Evolutionary conservation across 106 monocot genomes (phyloP).

Genomic region (Dendrobium nobile): DNA sequence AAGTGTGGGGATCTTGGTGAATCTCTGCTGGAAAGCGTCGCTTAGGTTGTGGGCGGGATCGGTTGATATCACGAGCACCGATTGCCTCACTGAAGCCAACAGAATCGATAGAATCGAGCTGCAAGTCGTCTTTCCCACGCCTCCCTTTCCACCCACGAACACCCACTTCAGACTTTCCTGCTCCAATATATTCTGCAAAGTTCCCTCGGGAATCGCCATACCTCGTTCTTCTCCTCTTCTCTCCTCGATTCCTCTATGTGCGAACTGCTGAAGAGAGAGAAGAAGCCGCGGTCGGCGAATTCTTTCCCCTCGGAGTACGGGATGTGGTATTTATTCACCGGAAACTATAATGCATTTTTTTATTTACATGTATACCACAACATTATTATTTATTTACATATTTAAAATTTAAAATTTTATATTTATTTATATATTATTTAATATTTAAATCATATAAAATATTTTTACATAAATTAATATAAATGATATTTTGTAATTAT

Average conservation of each 20-base stretch:
- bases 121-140: conserved; percentile 96
- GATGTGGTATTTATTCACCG: background rate
- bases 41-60: conserved; percentile 98
- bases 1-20: conserved; percentile 92
- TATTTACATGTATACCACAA: background rate
- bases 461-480: no score
- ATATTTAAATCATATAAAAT: no score
- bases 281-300: conserved; percentile 2
- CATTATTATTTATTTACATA: no score
- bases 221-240: conserved; percentile 3
- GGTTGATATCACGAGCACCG: conserved; percentile 94
- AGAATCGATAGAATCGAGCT: conserved; percentile 86
- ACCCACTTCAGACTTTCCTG: conserved; percentile 94
- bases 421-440: no score
- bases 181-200: conserved; percentile 72
- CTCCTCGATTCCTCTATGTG: background rate
- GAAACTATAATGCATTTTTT: background rate
- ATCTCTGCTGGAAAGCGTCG: conserved; percentile 97
- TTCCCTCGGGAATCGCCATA: conserved; percentile 47
- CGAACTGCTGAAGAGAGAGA: background rate
- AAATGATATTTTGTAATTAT: no score
- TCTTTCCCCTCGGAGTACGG: background rate
- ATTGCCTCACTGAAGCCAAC: conserved; percentile 58
- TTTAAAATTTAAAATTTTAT: no score
- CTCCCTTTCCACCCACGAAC: conserved; percentile 95